Conservation (phyloP, 345 rosid species). For the Rhizophora apiculata region DNA sequence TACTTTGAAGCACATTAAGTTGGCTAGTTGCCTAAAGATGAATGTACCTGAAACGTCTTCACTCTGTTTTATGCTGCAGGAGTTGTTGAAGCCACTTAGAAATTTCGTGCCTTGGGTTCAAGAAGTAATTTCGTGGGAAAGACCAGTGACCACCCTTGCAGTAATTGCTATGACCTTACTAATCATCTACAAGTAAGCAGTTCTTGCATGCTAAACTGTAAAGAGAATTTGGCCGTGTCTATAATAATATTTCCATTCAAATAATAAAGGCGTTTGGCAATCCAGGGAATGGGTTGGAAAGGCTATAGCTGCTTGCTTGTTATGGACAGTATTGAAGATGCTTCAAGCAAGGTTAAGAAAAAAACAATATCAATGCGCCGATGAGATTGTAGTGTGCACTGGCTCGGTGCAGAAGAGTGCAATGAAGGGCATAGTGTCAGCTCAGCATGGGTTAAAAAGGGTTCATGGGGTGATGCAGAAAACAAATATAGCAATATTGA, state of each 20-base stretch:
- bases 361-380: constrained; percentile 22
- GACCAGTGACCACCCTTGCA: constrained; percentile 43
- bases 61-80: constrained; percentile 41
- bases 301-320: constrained; percentile 52
- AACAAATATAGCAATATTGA: constrained; percentile 60
- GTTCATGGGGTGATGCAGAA: constrained; percentile 51
- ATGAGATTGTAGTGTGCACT: constrained; percentile 60
- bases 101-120: constrained; percentile 38
- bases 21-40: too few relatives aligned
- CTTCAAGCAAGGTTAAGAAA: constrained; percentile 39
- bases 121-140: constrained; percentile 56
- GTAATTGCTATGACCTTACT: constrained; percentile 30
- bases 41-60: background rate
- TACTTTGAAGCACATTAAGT: too few relatives aligned
- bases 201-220: too few relatives aligned
- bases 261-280: background rate
- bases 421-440: constrained; percentile 73
- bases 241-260: too few relatives aligned
- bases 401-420: constrained; percentile 51
- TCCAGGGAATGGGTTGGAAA: constrained; percentile 78
- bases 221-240: too few relatives aligned
- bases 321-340: constrained; percentile 55
- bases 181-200: constrained; percentile 47
- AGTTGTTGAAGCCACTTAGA: constrained; percentile 60
- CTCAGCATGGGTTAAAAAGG: constrained; percentile 57